Evolutionary conservation across 495 filamentous ascomycete species (phyloP), one percentile per base, ranked within the genome.

Genomic region (Penicillium cataractarum): DNA sequence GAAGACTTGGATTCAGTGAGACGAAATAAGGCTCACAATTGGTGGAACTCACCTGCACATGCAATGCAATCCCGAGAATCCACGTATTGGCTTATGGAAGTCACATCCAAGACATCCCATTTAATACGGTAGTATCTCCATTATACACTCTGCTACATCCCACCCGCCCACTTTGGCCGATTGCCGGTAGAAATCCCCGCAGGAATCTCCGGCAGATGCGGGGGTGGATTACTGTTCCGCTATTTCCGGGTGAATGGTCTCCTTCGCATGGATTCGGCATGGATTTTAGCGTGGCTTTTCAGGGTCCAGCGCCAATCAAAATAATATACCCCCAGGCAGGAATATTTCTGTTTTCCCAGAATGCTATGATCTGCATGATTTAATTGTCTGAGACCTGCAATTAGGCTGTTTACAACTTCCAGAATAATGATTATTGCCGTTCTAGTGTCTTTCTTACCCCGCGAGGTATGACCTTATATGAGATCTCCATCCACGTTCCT

Each of bases 221-320:
- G 46, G n/a, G 46, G 46, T 2, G 46, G 46, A 15, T 10, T 27
- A 6, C 7, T 5, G 12, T n/a, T 6, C 12, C 4, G 24, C 24
- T 2, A 3, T 50, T 29, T 50, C 5, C 46, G 26, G 46, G 12
- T 15, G 12, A 50, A 50, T 29, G 46, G 17, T n/a, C 22, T 26
- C 9, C n/a, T 27, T 13, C 15, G 22, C 44, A 48, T 48, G 22
- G 44, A 48, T 10, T 1, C 5, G 13, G 9, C 44, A 26, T 6
- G 13, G 21, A 29, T n/a, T 2, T 50, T 15, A 50, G 46, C 46
- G 46, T 50, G 15, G 2, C 7, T 50, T 26, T 26, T 29, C 6
- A 29, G 24, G 46, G 46, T 21, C 26, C 12, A 50, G n/a, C 46
- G 26, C 46, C 46, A 50, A 50, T 50, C 46, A 50, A 29, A 27